Conservation (phyloP, 1,284 basidiomycete genomes). For the Entoloma clypeatum region DNA sequence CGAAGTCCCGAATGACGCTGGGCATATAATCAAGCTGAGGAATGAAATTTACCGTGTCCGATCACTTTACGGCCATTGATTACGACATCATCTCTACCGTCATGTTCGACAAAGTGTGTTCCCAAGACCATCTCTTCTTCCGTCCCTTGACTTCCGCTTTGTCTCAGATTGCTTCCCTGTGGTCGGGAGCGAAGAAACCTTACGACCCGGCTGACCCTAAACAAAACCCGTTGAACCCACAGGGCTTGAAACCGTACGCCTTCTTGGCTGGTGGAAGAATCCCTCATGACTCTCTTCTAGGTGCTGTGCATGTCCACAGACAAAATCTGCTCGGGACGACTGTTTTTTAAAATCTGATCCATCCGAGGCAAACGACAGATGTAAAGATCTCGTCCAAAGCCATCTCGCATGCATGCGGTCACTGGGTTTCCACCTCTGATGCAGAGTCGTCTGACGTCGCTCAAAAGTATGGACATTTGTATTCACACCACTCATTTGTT, state of each 20-base stretch:
- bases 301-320: slow-evolving; percentile 95
- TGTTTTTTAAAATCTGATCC: slow-evolving; percentile 83
- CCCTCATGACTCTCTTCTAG: slow-evolving; percentile 37
- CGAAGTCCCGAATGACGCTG: too few relatives aligned
- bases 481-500: slow-evolving; percentile 8
- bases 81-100: neutral
- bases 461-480: slow-evolving; percentile 6
- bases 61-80: too few relatives aligned
- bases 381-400: slow-evolving; percentile 73
- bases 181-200: slow-evolving; percentile 38
- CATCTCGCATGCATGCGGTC: slow-evolving; percentile 90
- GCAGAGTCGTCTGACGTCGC: neutral
- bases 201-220: slow-evolving; percentile 68
- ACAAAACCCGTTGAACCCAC: slow-evolving; percentile 82
- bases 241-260: slow-evolving; percentile 88
- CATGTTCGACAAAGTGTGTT: slow-evolving; percentile 33
- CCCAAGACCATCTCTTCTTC: neutral
- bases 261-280: slow-evolving; percentile 1
- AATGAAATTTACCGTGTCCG: too few relatives aligned
- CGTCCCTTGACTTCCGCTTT: neutral
- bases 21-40: too few relatives aligned
- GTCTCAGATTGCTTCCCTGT: slow-evolving; percentile 37
- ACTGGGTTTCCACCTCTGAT: slow-evolving; percentile 78
- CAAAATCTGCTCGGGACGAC: slow-evolving; percentile 87
- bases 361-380: slow-evolving; percentile 72